Evolutionary conservation across 441 rosid genomes (phyloP).

Genomic region (Populus hybrid): DNA sequence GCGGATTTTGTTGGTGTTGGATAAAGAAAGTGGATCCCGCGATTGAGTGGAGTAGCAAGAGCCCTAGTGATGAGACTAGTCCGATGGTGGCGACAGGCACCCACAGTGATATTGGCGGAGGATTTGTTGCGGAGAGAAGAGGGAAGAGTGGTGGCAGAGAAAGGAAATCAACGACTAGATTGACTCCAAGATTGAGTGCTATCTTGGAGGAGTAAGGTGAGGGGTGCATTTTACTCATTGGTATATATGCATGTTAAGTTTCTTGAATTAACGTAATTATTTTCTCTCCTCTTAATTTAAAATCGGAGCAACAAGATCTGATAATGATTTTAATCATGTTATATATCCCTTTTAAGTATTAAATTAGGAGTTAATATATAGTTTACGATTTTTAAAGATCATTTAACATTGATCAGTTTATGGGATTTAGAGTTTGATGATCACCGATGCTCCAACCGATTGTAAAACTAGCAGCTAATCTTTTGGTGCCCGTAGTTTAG

Average conservation of each 20-base stretch:
- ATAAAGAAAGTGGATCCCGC: conserved; percentile 8
- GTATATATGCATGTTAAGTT: neutral
- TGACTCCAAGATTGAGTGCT: conserved; percentile 16
- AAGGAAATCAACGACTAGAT: neutral
- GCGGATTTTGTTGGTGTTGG: conserved; percentile 19
- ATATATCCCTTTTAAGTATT: too few species aligned
- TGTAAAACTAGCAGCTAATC: too few species aligned
- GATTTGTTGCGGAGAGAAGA: neutral
- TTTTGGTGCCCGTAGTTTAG: too few species aligned
- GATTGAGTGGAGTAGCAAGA: neutral
- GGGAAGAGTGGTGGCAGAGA: neutral
- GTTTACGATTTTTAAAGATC: too few species aligned
- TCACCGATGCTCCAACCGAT: too few species aligned
- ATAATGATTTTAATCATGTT: too few species aligned
- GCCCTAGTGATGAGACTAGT: neutral
- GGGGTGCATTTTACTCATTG: neutral
- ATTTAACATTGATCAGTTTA: too few species aligned
- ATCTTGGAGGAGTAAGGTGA: conserved; percentile 29
- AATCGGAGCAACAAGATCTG: too few species aligned
- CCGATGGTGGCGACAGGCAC: neutral
- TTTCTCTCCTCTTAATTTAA: neutral
- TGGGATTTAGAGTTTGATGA: too few species aligned
- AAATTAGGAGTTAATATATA: too few species aligned
- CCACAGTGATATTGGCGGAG: neutral
- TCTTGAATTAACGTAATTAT: neutral